These are phyloP conservation scores for Fusarium miscanthi DNA, from an alignment of 2,329 filamentous ascomycete species.

Conservation along the genomic window DNA sequence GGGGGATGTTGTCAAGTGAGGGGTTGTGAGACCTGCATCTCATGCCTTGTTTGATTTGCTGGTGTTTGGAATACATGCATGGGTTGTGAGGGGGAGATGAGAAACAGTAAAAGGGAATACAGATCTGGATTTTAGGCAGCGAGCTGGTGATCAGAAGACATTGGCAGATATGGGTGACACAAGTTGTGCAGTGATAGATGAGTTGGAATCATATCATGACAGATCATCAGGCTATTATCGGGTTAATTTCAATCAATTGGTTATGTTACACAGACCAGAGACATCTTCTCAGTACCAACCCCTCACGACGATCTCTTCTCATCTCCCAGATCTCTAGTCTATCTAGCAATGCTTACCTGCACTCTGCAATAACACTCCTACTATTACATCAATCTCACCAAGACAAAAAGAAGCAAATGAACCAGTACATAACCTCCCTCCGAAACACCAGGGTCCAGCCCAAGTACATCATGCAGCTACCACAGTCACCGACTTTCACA, in stretches of 20 bases:
- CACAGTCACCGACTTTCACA: not conserved
- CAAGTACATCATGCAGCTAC: not conserved
- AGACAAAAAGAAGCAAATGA: not conserved
- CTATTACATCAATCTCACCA: not conserved
- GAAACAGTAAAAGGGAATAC: not conserved
- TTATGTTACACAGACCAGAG: not conserved
- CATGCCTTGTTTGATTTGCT: conserved; percentile 4
- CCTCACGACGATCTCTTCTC: not conserved
- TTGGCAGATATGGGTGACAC: not conserved
- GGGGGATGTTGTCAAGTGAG: conserved; percentile 10
- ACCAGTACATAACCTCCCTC: not conserved
- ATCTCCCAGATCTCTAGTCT: not conserved
- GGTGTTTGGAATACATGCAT: not conserved
- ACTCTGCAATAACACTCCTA: not conserved
- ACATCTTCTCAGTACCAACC: not conserved
- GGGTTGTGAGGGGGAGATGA: not conserved
- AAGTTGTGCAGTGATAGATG: too few species aligned
- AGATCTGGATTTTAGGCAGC: not conserved
- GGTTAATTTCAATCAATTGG: not conserved
- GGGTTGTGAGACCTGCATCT: conserved; percentile 25
- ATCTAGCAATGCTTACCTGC: not conserved
- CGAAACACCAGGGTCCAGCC: conserved; percentile 1
- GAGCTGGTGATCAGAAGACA: not conserved
- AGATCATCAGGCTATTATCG: not conserved
- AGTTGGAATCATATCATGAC: not conserved